Evolutionary conservation across 2,329 filamentous ascomycete genomes (phyloP).

Genomic region (Elsinoe arachidis): DNA sequence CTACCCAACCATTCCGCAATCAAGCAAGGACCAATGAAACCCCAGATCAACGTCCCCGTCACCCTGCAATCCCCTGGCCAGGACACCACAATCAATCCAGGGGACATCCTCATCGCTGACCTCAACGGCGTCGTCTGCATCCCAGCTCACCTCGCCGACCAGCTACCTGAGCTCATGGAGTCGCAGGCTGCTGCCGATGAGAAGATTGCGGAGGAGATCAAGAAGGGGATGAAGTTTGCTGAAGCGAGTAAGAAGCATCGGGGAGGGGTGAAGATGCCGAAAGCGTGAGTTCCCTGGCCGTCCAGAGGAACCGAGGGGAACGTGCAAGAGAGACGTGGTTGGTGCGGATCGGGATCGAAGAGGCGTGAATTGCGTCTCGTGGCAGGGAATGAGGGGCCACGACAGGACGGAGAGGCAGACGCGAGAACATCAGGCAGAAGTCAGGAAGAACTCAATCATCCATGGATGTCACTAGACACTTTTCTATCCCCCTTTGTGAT

Average conservation of each 20-base stretch:
- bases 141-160: slow-evolving; percentile 22
- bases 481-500: background rate
- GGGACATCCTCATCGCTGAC: slow-evolving; percentile 32
- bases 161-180: slow-evolving; percentile 23
- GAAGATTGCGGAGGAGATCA: slow-evolving; percentile 24
- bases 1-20: background rate
- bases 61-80: slow-evolving; percentile 25
- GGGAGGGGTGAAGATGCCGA: slow-evolving; percentile 4
- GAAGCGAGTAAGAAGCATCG: slow-evolving; percentile 24
- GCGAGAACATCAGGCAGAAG: background rate
- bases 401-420: no score
- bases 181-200: slow-evolving; percentile 26
- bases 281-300: no score
- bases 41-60: slow-evolving; percentile 26
- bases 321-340: no score
- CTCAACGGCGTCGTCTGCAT: slow-evolving; percentile 32
- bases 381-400: no score
- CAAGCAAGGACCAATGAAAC: no score
- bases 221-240: slow-evolving; percentile 19
- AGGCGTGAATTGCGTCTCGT: no score
- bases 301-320: no score
- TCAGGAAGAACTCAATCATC: slow-evolving; percentile 20
- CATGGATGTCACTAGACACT: background rate
- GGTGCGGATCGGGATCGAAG: no score
- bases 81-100: slow-evolving; percentile 27